These are phyloP conservation scores for Lentinus tigrinus DNA, from an alignment of 768 basidiomycete genomes.

Conservation along the genomic window DNA sequence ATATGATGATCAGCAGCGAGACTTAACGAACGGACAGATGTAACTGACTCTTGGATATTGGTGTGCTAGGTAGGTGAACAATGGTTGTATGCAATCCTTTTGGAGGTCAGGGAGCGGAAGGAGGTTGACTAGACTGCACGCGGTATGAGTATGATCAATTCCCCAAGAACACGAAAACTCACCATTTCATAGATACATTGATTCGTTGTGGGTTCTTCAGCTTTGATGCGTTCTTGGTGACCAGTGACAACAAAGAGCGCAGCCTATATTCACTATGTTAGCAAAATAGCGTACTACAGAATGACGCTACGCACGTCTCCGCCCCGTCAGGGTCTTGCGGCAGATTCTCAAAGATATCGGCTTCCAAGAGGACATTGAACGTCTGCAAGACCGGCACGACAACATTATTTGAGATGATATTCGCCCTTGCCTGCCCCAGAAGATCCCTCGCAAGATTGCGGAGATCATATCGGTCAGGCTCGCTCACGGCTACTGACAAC, in stretches of 20 bases:
- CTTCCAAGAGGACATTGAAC: conserved; percentile 71
- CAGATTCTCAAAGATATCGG: conserved; percentile 54
- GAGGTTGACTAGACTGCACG: conserved; percentile 61
- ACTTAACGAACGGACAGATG: conserved; percentile 10
- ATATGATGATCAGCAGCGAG: background rate
- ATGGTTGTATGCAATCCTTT: conserved; percentile 39
- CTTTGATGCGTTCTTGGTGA: conserved; percentile 59
- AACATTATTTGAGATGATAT: conserved; percentile 62
- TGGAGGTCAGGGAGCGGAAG: conserved; percentile 51
- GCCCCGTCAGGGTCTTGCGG: conserved; percentile 45
- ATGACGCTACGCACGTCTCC: conserved; percentile 43
- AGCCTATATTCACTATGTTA: conserved; percentile 40
- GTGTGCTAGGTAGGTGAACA: conserved; percentile 72
- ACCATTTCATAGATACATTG: conserved; percentile 84
- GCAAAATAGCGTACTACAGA: background rate
- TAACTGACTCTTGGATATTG: conserved; percentile 72
- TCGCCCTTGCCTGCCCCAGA: conserved; percentile 47
- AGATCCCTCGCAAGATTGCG: conserved; percentile 58
- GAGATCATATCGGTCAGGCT: conserved; percentile 43
- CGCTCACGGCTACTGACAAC: conserved; percentile 42
- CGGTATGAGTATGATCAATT: background rate
- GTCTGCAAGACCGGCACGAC: conserved; percentile 84
- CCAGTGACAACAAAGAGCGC: conserved; percentile 50
- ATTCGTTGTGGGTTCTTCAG: conserved; percentile 86
- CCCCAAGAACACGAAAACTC: conserved; percentile 20